These are phyloP conservation scores for Volvox reticuliferus DNA, from an alignment of 139 green algal species.

Conservation along the genomic window DNA sequence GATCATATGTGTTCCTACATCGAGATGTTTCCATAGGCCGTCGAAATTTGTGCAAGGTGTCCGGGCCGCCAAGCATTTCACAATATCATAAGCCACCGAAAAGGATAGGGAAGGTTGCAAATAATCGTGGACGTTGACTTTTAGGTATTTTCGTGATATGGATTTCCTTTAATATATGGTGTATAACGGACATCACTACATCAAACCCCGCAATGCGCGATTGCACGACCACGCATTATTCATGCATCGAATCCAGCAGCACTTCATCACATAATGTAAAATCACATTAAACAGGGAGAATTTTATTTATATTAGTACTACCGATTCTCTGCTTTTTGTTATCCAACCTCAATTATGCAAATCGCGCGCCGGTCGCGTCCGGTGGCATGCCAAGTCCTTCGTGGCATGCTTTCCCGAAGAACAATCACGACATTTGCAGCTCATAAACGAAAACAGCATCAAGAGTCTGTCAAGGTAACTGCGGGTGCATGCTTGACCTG, in stretches of 20 bases:
- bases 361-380: not conserved
- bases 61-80: not conserved
- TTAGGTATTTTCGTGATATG: too few species aligned
- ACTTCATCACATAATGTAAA: not conserved
- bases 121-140: too few species aligned
- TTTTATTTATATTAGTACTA: not conserved
- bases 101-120: too few species aligned
- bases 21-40: not conserved
- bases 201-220: too few species aligned
- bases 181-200: too few species aligned
- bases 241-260: not conserved
- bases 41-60: not conserved
- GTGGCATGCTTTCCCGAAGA: not conserved
- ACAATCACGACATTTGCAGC: not conserved
- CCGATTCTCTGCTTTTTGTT: not conserved
- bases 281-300: not conserved
- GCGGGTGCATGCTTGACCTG: too few species aligned
- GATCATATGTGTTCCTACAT: not conserved
- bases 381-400: not conserved
- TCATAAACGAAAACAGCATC: not conserved
- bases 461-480: not conserved
- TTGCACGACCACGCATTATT: not conserved
- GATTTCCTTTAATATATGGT: too few species aligned
- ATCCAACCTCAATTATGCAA: not conserved
- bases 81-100: too few species aligned